Percentiles rank a stretch among this genome's conserved stretches.
These are phyloP conservation scores for Boletus rufocinnamomeus DNA, from an alignment of 768 basidiomycete species.

Conservation along the genomic window DNA sequence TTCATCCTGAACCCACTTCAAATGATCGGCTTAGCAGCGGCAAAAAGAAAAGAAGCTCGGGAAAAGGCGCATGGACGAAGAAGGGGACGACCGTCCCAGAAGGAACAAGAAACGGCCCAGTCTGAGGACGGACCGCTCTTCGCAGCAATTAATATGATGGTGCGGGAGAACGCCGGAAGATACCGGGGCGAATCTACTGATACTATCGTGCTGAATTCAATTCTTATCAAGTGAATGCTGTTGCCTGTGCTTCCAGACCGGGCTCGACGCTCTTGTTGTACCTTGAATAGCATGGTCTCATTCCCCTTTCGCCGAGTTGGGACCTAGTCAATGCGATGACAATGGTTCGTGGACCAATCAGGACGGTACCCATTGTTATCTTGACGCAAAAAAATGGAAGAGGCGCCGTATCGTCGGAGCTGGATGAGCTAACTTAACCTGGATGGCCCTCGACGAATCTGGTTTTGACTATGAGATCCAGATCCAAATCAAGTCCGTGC, in stretches of 20 bases:
- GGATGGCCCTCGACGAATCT: conserved; percentile 22
- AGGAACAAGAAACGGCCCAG: conserved; percentile 13
- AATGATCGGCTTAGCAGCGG: conserved; percentile 30
- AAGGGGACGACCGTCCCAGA: conserved; percentile 14
- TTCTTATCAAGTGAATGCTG: conserved; percentile 2
- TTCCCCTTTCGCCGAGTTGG: conserved; percentile 8
- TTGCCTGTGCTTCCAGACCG: conserved; percentile 7
- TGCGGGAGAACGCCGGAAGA: conserved; percentile 20
- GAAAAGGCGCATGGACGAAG: conserved; percentile 17
- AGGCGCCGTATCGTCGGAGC: conserved; percentile 6
- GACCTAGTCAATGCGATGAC: conserved; percentile 16
- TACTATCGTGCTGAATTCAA: neutral
- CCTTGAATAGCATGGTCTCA: neutral
- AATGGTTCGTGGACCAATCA: conserved; percentile 21
- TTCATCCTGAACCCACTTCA: conserved; percentile 16
- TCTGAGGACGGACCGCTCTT: conserved; percentile 5
- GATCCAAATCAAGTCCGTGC: conserved; percentile 12
- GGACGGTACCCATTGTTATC: conserved; percentile 2
- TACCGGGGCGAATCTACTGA: conserved; percentile 16
- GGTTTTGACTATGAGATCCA: conserved; percentile 27
- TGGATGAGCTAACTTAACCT: conserved; percentile 6
- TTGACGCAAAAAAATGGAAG: conserved; percentile 1
- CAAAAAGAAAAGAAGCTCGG: conserved; percentile 23
- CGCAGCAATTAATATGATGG: conserved; percentile 11
- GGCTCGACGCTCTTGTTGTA: neutral